A percentile compares a stretch with the other conserved stretches of the same genome.
phyloP scores from a whole-genome alignment of 2,329 filamentous ascomycete species.

The Aspergillus sergii region DNA sequence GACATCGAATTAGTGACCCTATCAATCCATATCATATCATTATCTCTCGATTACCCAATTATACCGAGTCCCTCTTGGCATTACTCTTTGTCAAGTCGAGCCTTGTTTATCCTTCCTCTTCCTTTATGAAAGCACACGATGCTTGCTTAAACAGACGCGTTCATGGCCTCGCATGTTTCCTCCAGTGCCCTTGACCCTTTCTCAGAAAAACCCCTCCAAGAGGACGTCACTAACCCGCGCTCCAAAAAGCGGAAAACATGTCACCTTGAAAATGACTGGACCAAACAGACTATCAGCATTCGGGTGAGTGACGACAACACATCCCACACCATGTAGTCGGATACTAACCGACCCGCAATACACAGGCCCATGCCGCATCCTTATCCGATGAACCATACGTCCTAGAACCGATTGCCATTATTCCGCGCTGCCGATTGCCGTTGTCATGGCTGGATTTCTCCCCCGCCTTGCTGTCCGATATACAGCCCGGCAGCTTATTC shows the following conservation, averaged over 20 bases:
- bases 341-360: conserved; percentile 3
- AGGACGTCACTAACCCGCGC: conserved; percentile 22
- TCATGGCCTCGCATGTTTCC: conserved; percentile 40
- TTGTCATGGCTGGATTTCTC: conserved; percentile 43
- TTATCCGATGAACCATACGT: conserved; percentile 37
- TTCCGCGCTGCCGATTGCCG: conserved; percentile 41
- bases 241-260: conserved; percentile 40
- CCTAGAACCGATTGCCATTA: conserved; percentile 37
- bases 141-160: conserved; percentile 26
- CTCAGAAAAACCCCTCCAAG: conserved; percentile 35
- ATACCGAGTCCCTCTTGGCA: neutral
- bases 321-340: neutral
- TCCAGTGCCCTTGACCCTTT: conserved; percentile 37
- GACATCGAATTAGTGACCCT: neutral
- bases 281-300: conserved; percentile 34
- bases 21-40: neutral
- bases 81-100: neutral
- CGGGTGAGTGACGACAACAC: conserved; percentile 27
- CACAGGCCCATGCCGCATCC: conserved; percentile 39
- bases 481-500: conserved; percentile 41
- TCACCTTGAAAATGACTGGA: conserved; percentile 19
- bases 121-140: conserved; percentile 8
- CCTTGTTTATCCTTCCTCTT: neutral
- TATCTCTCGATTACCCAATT: neutral
- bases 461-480: conserved; percentile 25